These are phyloP conservation scores for Blumeriella jaapii DNA, from an alignment of 2,329 filamentous ascomycete genomes.

Conservation along the genomic window DNA sequence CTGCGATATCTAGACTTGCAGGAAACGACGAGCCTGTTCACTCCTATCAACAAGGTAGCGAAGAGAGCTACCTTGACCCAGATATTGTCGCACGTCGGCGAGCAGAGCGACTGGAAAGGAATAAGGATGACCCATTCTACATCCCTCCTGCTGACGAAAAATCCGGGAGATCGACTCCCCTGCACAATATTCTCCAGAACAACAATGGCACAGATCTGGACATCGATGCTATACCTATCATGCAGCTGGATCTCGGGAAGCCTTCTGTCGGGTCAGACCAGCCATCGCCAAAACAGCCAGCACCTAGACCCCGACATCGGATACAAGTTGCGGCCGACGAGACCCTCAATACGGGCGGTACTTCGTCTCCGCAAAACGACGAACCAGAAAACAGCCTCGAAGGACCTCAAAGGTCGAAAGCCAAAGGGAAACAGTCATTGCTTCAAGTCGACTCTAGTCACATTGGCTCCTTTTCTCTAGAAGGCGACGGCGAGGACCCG, in stretches of 20 bases:
- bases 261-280: constrained; percentile 22
- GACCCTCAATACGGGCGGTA: constrained; percentile 46
- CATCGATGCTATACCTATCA: constrained; percentile 90
- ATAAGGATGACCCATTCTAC: constrained; percentile 93
- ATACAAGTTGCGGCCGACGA: constrained; percentile 65
- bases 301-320: constrained; percentile 39
- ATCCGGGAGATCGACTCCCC: constrained; percentile 59
- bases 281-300: constrained; percentile 27
- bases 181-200: constrained; percentile 63
- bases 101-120: constrained; percentile 67
- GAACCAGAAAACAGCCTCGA: constrained; percentile 44
- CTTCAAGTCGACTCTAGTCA: constrained; percentile 82
- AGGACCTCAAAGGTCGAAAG: constrained; percentile 37
- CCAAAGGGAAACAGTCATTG: constrained; percentile 48
- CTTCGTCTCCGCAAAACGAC: constrained; percentile 37
- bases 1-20: constrained; percentile 42
- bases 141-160: constrained; percentile 47
- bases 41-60: constrained; percentile 47
- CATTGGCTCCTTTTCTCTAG: constrained; percentile 61
- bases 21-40: constrained; percentile 33
- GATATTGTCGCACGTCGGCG: constrained; percentile 65
- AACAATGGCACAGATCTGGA: constrained; percentile 72
- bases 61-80: constrained; percentile 58
- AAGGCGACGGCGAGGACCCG: constrained; percentile 34
- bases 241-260: constrained; percentile 72